Percentiles rank a stretch among this genome's conserved stretches.
Conservation (phyloP, 2,329 filamentous ascomycete genomes). For the Venturia pyrina region DNA sequence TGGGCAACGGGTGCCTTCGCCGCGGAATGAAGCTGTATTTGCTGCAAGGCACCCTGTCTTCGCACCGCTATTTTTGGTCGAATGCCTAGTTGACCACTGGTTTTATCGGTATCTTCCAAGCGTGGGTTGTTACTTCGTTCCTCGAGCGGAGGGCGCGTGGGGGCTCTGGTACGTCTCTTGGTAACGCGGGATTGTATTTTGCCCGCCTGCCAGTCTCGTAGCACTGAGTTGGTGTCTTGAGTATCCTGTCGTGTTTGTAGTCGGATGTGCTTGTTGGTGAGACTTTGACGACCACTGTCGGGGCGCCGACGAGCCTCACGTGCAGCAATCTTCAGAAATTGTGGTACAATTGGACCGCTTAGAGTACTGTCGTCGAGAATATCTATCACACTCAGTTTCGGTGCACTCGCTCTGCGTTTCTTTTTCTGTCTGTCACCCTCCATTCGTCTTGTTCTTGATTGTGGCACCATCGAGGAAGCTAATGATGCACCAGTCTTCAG, state of each 20-base stretch:
- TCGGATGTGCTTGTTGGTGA: conserved; percentile 40
- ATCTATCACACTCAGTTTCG: conserved; percentile 43
- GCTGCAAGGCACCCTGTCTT: not conserved
- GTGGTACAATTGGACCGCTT: conserved; percentile 33
- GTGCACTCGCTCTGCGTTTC: conserved; percentile 13
- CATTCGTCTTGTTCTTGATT: not conserved
- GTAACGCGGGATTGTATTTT: conserved; percentile 19
- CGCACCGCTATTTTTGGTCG: not conserved
- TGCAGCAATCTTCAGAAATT: conserved; percentile 46
- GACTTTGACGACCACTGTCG: conserved; percentile 42
- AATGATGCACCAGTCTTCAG: not conserved
- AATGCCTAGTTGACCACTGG: not conserved
- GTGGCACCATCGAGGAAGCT: not conserved
- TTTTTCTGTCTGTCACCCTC: not conserved
- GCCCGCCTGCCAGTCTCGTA: conserved; percentile 43
- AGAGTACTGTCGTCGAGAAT: conserved; percentile 16
- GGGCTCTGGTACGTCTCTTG: not conserved
- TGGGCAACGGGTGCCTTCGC: not conserved
- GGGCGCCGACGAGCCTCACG: conserved; percentile 39
- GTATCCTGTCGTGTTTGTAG: conserved; percentile 45
- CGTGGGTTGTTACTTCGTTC: not conserved
- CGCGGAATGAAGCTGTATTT: not conserved
- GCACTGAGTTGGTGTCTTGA: conserved; percentile 39
- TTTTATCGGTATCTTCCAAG: not conserved
- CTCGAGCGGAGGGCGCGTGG: not conserved